Percentiles rank a stretch among this genome's conserved stretches.
Evolutionary conservation across 306 rosid genomes (phyloP).

Genomic region (Parietaria judaica): DNA sequence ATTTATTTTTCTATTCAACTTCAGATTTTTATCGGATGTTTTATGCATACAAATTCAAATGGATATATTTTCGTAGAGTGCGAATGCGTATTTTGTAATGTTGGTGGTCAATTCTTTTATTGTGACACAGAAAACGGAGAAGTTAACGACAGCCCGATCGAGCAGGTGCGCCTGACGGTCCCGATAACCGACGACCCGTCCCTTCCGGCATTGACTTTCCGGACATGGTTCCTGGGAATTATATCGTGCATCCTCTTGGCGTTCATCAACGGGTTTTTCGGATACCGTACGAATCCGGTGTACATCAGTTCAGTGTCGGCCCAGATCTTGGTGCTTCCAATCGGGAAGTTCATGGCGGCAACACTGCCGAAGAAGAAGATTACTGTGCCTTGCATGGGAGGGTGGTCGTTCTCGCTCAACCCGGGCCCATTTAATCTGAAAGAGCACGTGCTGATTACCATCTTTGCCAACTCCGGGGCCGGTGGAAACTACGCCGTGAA

Average conservation of each 20-base stretch:
- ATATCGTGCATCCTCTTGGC: constrained; percentile 55
- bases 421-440: constrained; percentile 77
- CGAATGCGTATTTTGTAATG: too few species aligned
- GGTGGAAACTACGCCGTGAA: constrained; percentile 60
- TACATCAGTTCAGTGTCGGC: constrained; percentile 50
- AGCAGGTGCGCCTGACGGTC: constrained; percentile 77
- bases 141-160: constrained; percentile 61
- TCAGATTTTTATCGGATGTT: too few species aligned
- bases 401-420: constrained; percentile 56
- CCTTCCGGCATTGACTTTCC: constrained; percentile 56
- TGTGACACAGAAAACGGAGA: constrained; percentile 19
- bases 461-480: constrained; percentile 66
- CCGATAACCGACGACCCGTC: constrained; percentile 56
- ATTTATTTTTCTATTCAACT: too few species aligned
- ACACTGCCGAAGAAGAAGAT: constrained; percentile 34
- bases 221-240: constrained; percentile 77
- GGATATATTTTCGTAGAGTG: background rate
- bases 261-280: constrained; percentile 67
- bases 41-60: too few species aligned
- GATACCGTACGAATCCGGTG: constrained; percentile 51
- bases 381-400: constrained; percentile 36
- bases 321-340: constrained; percentile 61
- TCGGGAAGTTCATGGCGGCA: constrained; percentile 83
- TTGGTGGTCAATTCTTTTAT: too few species aligned
- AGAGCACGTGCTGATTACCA: constrained; percentile 78